Percentiles rank a stretch among this genome's conserved stretches.
Conservation (phyloP, 345 rosid genomes). For the Nephelium lappaceum region DNA sequence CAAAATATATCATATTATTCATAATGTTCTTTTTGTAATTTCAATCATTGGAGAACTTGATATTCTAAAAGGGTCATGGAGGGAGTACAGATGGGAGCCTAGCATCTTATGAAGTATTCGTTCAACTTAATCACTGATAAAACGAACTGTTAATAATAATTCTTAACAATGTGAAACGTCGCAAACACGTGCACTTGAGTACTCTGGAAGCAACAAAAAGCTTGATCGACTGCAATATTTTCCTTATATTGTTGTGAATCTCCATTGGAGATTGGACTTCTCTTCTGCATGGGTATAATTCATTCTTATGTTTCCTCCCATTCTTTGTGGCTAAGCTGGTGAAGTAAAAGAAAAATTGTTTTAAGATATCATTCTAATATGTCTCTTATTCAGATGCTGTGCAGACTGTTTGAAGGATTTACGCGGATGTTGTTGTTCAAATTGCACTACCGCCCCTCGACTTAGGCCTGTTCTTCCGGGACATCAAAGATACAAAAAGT, state of each 20-base stretch:
- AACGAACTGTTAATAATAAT: too few relatives aligned
- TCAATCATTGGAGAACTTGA: too few relatives aligned
- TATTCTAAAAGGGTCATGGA: too few relatives aligned
- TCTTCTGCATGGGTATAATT: neutral
- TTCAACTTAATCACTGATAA: too few relatives aligned
- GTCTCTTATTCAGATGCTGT: constrained; percentile 64
- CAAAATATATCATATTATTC: too few relatives aligned
- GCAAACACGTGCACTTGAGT: neutral
- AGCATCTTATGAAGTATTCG: too few relatives aligned
- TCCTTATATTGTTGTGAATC: neutral
- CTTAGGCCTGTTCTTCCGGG: constrained; percentile 80
- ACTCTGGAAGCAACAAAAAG: neutral
- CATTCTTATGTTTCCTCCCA: neutral
- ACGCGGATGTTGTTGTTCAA: constrained; percentile 73
- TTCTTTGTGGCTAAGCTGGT: neutral
- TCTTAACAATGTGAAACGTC: neutral
- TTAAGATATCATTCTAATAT: neutral
- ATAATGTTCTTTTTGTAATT: too few relatives aligned
- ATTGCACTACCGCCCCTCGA: constrained; percentile 72
- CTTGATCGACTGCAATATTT: neutral
- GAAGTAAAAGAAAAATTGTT: neutral
- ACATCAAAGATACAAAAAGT: constrained; percentile 76
- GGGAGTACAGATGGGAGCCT: too few relatives aligned
- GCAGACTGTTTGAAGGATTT: constrained; percentile 51
- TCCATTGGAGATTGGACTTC: neutral